phyloP scores from a whole-genome alignment of 495 filamentous ascomycete species.

The Usnea hakonensis region DNA sequence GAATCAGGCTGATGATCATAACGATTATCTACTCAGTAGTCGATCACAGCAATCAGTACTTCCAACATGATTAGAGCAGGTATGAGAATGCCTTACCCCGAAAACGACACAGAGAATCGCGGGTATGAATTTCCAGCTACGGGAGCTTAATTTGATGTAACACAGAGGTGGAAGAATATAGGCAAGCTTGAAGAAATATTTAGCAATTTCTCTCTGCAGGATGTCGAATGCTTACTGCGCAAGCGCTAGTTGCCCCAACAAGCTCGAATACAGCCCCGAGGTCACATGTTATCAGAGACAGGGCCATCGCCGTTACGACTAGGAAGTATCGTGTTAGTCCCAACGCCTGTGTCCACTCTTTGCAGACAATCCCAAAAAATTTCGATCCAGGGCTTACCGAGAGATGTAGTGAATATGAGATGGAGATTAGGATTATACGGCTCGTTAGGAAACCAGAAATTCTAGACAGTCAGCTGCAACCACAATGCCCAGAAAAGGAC shows the following conservation, averaged over 20 bases:
- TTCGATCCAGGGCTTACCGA: neutral
- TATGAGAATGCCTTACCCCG: constrained; percentile 35
- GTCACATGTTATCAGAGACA: constrained; percentile 82
- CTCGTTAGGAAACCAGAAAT: constrained; percentile 79
- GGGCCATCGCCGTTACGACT: constrained; percentile 67
- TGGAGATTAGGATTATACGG: constrained; percentile 78
- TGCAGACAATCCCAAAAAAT: neutral
- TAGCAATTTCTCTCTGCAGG: neutral
- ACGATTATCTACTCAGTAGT: constrained; percentile 41
- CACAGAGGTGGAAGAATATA: constrained; percentile 94
- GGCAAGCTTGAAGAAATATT: constrained; percentile 45
- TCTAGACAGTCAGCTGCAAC: constrained; percentile 27
- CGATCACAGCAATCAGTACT: neutral
- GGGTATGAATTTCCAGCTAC: constrained; percentile 66
- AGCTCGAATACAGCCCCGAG: constrained; percentile 90
- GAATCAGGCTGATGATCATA: constrained; percentile 73
- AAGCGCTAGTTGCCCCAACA: constrained; percentile 89
- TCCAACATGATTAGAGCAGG: neutral
- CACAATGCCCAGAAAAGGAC: neutral
- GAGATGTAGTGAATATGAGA: constrained; percentile 67
- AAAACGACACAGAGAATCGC: constrained; percentile 65
- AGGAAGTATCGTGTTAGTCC: constrained; percentile 30
- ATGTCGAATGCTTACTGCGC: constrained; percentile 40
- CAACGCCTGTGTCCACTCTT: neutral
- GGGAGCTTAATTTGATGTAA: constrained; percentile 82